These are phyloP conservation scores for Cyberlindnera misumaiensis DNA, from an alignment of 805 yeast species.

Conservation along the genomic window DNA sequence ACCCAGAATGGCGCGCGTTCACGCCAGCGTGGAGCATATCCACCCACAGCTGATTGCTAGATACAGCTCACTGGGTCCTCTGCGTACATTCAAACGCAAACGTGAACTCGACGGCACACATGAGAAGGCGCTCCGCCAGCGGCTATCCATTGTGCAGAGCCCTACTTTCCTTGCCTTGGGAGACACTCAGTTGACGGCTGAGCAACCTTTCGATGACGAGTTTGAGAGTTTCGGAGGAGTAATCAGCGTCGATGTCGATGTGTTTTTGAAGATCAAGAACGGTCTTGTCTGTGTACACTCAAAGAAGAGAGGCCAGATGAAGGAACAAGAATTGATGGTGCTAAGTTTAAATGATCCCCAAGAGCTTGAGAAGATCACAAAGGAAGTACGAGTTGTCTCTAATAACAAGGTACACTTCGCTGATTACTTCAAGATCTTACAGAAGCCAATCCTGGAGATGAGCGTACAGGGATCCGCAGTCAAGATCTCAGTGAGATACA, in stretches of 20 bases:
- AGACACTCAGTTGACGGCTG: slow-evolving; percentile 1
- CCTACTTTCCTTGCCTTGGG: slow-evolving; percentile 5
- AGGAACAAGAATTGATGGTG: slow-evolving; percentile 3
- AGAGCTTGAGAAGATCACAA: not conserved
- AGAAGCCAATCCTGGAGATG: slow-evolving; percentile 4
- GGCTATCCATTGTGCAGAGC: not conserved
- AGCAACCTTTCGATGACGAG: not conserved
- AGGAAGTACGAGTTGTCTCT: not conserved
- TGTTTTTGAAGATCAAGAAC: not conserved
- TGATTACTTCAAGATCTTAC: not conserved
- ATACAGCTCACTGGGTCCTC: slow-evolving; percentile 2
- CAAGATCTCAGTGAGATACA: slow-evolving; percentile 4
- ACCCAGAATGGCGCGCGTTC: too few species aligned
- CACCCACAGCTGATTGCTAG: not conserved
- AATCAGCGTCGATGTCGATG: slow-evolving; percentile 2
- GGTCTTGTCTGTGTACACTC: slow-evolving; percentile 4
- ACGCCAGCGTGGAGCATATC: not conserved
- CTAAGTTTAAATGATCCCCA: not conserved
- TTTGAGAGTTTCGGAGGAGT: not conserved
- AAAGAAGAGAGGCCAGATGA: slow-evolving; percentile 9
- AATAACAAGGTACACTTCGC: not conserved
- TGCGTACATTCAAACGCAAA: not conserved
- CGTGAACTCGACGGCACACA: not conserved
- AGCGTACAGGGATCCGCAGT: not conserved
- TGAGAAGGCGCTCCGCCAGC: not conserved